These are phyloP conservation scores for Hypoxylon intermedium DNA, from an alignment of 495 filamentous ascomycete genomes.

Conservation along the genomic window DNA sequence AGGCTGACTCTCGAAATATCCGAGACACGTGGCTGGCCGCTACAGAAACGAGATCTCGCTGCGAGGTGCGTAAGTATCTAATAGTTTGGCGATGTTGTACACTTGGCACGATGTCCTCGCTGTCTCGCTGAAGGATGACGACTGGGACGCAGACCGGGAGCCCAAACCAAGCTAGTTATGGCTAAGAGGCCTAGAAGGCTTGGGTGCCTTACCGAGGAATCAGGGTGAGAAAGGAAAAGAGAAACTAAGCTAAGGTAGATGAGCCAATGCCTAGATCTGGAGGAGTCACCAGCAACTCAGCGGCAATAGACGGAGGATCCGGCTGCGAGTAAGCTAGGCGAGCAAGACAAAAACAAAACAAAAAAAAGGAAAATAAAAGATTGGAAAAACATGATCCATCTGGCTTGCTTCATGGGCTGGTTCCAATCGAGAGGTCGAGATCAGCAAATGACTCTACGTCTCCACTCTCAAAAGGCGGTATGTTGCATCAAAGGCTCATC, in stretches of 20 bases:
- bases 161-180: slow-evolving; percentile 14
- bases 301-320: slow-evolving; percentile 13
- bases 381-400: slow-evolving; percentile 22
- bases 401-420: slow-evolving; percentile 25
- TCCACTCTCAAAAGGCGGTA: slow-evolving; percentile 28
- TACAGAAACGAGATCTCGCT: slow-evolving; percentile 17
- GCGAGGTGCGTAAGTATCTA: slow-evolving; percentile 4
- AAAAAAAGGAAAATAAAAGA: slow-evolving; percentile 25
- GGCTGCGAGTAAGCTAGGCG: slow-evolving; percentile 22
- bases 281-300: slow-evolving; percentile 1
- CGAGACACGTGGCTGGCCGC: slow-evolving; percentile 35
- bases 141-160: neutral
- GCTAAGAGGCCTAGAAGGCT: slow-evolving; percentile 6
- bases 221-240: neutral
- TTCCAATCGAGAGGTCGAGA: slow-evolving; percentile 35
- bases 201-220: slow-evolving; percentile 19
- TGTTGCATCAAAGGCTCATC: slow-evolving; percentile 29
- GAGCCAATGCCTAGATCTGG: slow-evolving; percentile 10
- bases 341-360: slow-evolving; percentile 12
- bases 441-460: slow-evolving; percentile 22
- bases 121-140: neutral
- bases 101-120: slow-evolving; percentile 30
- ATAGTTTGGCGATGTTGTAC: slow-evolving; percentile 5
- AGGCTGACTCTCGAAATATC: slow-evolving; percentile 32
- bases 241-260: slow-evolving; percentile 4